Percentiles rank a stretch among this genome's conserved stretches.
Conservation (phyloP, 768 basidiomycete genomes). For the Trametes maxima region DNA sequence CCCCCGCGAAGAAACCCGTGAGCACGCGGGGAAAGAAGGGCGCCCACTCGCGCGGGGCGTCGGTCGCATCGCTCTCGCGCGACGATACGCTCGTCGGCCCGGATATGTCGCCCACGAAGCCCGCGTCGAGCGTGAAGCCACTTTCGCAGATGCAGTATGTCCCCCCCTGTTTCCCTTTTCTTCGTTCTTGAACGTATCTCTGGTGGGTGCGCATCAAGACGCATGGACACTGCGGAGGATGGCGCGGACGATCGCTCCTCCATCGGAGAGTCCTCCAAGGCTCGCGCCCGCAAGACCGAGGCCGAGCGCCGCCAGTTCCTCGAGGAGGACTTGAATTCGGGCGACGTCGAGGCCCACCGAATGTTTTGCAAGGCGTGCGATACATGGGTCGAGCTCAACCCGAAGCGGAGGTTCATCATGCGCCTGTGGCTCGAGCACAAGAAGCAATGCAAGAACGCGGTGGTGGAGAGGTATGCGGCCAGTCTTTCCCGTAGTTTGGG, state of each 20-base stretch:
- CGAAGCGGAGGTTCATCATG: constrained; percentile 57
- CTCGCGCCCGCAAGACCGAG: constrained; percentile 50
- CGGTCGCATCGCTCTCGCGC: constrained; percentile 21
- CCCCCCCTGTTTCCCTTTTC: no score
- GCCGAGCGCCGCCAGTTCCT: constrained; percentile 65
- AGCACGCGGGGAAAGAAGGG: constrained; percentile 22
- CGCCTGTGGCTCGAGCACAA: constrained; percentile 65
- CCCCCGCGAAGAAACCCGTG: constrained; percentile 27
- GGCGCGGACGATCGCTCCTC: constrained; percentile 54
- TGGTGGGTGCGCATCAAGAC: neutral
- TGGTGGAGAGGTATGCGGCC: constrained; percentile 8
- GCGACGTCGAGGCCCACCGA: constrained; percentile 55
- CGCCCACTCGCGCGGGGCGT: constrained; percentile 25
- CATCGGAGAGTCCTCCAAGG: constrained; percentile 54
- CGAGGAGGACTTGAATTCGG: constrained; percentile 61
- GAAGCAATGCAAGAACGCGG: constrained; percentile 45
- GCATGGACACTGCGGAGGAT: constrained; percentile 27
- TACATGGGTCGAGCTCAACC: constrained; percentile 57
- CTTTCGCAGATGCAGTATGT: constrained; percentile 15
- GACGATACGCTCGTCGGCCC: constrained; percentile 16
- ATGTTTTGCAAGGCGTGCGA: constrained; percentile 63
- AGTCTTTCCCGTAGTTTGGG: neutral
- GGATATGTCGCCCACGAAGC: constrained; percentile 14
- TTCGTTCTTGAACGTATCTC: neutral
- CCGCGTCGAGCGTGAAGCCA: constrained; percentile 14